Conservation (phyloP, 805 yeast genomes). For the Danielia oregonensis region DNA sequence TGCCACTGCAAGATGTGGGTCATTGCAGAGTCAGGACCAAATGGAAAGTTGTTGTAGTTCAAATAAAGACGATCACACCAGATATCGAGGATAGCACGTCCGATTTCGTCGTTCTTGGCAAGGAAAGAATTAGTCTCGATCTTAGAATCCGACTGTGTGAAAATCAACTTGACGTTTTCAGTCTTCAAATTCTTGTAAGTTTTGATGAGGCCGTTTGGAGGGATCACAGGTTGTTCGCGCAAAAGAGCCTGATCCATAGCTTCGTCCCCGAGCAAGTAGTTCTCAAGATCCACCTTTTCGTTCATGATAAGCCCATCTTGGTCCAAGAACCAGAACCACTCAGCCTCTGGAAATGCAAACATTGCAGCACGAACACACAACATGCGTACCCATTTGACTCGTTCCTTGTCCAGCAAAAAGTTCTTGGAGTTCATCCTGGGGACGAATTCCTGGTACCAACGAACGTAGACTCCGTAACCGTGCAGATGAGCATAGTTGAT, state of each 20-base stretch:
- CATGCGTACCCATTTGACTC: constrained; percentile 60
- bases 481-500: constrained; percentile 83
- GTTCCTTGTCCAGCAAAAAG: constrained; percentile 38
- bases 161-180: constrained; percentile 51
- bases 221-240: constrained; percentile 69
- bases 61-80: constrained; percentile 75
- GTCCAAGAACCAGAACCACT: constrained; percentile 87
- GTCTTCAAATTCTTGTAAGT: constrained; percentile 63
- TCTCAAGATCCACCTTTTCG: constrained; percentile 53
- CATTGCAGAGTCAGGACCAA: constrained; percentile 62
- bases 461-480: constrained; percentile 75
- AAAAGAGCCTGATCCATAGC: constrained; percentile 60
- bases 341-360: constrained; percentile 87
- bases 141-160: constrained; percentile 66
- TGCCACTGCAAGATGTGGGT: constrained; percentile 96
- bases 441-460: constrained; percentile 82
- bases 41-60: constrained; percentile 58
- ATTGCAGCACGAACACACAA: constrained; percentile 80
- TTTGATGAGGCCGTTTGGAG: constrained; percentile 62
- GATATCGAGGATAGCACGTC: constrained; percentile 69
- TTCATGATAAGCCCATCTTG: constrained; percentile 76
- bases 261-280: constrained; percentile 57
- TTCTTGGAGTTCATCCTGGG: constrained; percentile 50
- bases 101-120: constrained; percentile 60
- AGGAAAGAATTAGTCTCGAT: constrained; percentile 69